These are phyloP conservation scores for Moesziomyces sp. DNA, from an alignment of 1,284 basidiomycete genomes.

Conservation along the genomic window DNA sequence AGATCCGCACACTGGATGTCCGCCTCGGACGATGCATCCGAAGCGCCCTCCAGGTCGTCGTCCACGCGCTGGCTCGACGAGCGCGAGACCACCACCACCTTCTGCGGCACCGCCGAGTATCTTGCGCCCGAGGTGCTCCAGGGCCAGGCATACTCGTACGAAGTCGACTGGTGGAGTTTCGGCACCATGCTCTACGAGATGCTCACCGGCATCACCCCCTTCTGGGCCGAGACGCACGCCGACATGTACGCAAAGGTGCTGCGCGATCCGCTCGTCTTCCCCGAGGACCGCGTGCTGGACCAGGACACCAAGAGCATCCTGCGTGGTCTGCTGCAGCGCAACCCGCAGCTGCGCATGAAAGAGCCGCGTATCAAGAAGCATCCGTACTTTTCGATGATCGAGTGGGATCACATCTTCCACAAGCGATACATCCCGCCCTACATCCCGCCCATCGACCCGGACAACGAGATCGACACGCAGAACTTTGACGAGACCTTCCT, in stretches of 20 bases:
- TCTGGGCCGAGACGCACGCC: slow-evolving; percentile 92
- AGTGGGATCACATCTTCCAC: slow-evolving; percentile 92
- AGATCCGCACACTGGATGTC: slow-evolving; percentile 87
- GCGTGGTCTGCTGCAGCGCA: slow-evolving; percentile 90
- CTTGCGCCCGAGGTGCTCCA: slow-evolving; percentile 99
- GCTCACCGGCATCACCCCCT: slow-evolving; percentile 98
- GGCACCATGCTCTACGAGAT: slow-evolving; percentile 99
- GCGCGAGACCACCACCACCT: slow-evolving; percentile 97
- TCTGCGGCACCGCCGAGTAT: slow-evolving; percentile 99
- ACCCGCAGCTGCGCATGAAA: slow-evolving; percentile 87
- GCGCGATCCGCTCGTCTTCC: slow-evolving; percentile 87
- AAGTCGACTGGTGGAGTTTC: slow-evolving; percentile 99
- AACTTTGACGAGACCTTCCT: slow-evolving; percentile 98
- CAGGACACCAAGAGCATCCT: slow-evolving; percentile 93
- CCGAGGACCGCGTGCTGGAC: slow-evolving; percentile 88
- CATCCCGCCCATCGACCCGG: slow-evolving; percentile 90
- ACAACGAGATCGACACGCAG: slow-evolving; percentile 92
- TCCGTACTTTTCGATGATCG: slow-evolving; percentile 95
- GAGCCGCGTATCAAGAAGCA: slow-evolving; percentile 93
- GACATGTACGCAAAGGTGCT: slow-evolving; percentile 93
- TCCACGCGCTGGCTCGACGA: slow-evolving; percentile 91
- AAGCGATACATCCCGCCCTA: slow-evolving; percentile 98
- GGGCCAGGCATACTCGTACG: slow-evolving; percentile 94
- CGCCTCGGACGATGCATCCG: slow-evolving; percentile 74
- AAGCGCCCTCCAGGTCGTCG: slow-evolving; percentile 17